Evolutionary conservation across 129 eudicot species (phyloP).

Genomic region (Gnaphalium uliginosum): DNA sequence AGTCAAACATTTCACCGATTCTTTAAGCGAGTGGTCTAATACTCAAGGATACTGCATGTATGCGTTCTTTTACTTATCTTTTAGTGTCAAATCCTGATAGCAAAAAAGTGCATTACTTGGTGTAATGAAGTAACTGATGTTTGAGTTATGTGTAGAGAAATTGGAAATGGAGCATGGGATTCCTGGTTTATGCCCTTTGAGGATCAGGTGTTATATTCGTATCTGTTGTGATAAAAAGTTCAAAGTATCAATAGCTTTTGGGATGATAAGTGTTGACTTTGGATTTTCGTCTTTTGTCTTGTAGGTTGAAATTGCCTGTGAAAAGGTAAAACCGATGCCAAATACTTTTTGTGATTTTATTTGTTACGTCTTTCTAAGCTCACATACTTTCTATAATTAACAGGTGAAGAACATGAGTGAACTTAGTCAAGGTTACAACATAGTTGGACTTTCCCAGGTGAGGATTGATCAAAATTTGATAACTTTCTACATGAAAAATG

Average conservation of each 20-base stretch:
- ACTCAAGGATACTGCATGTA: constrained; percentile 90
- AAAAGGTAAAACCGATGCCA: constrained; percentile 60
- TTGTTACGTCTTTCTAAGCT: neutral
- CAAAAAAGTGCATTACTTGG: constrained; percentile 1
- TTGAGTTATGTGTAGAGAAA: constrained; percentile 53
- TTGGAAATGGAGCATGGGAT: constrained; percentile 88
- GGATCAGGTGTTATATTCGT: constrained; percentile 49
- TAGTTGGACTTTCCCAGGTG: constrained; percentile 96
- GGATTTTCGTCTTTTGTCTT: constrained; percentile 24
- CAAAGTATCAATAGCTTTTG: neutral
- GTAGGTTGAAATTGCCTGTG: constrained; percentile 77
- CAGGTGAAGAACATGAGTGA: constrained; percentile 90
- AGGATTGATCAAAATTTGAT: constrained; percentile 21
- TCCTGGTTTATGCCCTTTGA: constrained; percentile 92
- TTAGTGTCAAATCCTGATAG: neutral
- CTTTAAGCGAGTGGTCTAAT: constrained; percentile 74
- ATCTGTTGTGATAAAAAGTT: neutral
- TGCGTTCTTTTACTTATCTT: constrained; percentile 26
- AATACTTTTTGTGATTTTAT: constrained; percentile 1
- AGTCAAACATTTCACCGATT: constrained; percentile 56
- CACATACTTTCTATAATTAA: constrained; percentile 20
- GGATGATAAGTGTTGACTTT: constrained; percentile 19
- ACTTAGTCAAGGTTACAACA: constrained; percentile 80
- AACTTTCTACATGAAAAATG: constrained; percentile 3
- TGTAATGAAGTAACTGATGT: constrained; percentile 9